These are phyloP conservation scores for Lactarius sp. DNA, from an alignment of 768 basidiomycete genomes.

Conservation along the genomic window DNA sequence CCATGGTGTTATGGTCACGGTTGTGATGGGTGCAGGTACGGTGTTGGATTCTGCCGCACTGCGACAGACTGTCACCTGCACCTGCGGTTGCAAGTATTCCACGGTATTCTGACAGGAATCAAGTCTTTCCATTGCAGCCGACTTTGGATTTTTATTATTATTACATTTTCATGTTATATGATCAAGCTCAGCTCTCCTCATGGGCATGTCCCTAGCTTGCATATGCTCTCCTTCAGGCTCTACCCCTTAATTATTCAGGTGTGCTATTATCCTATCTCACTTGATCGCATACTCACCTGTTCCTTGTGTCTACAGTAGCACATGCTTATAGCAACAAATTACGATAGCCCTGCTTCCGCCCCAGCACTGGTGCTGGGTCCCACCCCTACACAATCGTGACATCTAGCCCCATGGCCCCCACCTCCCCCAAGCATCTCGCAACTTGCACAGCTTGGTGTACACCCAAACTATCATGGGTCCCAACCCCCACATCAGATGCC, in stretches of 20 bases:
- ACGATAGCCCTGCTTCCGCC: background rate
- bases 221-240: conserved; percentile 93
- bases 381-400: conserved; percentile 28
- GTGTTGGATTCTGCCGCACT: too few relatives aligned
- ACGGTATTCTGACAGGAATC: too few relatives aligned
- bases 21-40: too few relatives aligned
- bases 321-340: conserved; percentile 45
- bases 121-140: too few relatives aligned
- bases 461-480: conserved; percentile 21
- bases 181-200: conserved; percentile 78
- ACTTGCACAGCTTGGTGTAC: conserved; percentile 26
- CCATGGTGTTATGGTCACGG: too few relatives aligned
- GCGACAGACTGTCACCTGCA: too few relatives aligned
- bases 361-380: conserved; percentile 20
- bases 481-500: conserved; percentile 26
- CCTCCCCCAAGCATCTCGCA: conserved; percentile 28
- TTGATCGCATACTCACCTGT: background rate
- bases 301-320: conserved; percentile 32
- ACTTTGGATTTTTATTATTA: too few relatives aligned
- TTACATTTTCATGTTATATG: too few relatives aligned
- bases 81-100: too few relatives aligned
- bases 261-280: conserved; percentile 23
- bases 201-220: conserved; percentile 87
- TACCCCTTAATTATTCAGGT: conserved; percentile 85
- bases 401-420: conserved; percentile 27